phyloP scores from a whole-genome alignment of 2,329 filamentous ascomycete genomes.

The Verticillium tricorpus region DNA sequence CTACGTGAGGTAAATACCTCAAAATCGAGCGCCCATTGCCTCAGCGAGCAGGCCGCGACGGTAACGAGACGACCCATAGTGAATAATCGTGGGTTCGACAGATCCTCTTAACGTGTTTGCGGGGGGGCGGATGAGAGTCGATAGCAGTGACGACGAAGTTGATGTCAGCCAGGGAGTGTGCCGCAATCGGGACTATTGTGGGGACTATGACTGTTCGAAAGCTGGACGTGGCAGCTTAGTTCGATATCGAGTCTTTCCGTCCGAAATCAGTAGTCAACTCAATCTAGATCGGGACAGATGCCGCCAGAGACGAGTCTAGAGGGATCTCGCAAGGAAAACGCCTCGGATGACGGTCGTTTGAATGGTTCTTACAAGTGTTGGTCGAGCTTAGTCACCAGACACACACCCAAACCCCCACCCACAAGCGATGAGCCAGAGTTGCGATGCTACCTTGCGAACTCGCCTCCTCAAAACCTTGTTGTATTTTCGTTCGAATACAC shows the following conservation, averaged over 20 bases:
- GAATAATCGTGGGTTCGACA: neutral
- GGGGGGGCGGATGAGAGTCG: neutral
- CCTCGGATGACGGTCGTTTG: neutral
- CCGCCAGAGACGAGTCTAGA: neutral
- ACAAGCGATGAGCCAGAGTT: no score
- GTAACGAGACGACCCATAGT: slow-evolving; percentile 19
- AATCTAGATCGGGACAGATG: no score
- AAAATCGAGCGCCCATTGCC: slow-evolving; percentile 47
- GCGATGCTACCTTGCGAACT: no score
- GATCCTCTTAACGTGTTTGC: neutral
- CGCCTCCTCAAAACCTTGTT: no score
- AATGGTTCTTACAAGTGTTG: neutral
- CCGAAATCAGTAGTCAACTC: no score
- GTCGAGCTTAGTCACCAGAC: neutral
- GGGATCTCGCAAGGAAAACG: neutral
- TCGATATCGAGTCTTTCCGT: no score
- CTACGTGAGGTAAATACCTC: neutral
- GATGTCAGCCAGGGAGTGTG: neutral
- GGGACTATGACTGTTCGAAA: no score
- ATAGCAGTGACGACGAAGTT: neutral
- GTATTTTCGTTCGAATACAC: neutral
- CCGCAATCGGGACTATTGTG: neutral
- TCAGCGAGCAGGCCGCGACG: slow-evolving; percentile 31
- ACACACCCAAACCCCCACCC: no score
- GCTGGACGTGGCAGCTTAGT: no score